These are phyloP conservation scores for Aspergillus flavus DNA, from an alignment of 2,329 filamentous ascomycete species.

Conservation along the genomic window DNA sequence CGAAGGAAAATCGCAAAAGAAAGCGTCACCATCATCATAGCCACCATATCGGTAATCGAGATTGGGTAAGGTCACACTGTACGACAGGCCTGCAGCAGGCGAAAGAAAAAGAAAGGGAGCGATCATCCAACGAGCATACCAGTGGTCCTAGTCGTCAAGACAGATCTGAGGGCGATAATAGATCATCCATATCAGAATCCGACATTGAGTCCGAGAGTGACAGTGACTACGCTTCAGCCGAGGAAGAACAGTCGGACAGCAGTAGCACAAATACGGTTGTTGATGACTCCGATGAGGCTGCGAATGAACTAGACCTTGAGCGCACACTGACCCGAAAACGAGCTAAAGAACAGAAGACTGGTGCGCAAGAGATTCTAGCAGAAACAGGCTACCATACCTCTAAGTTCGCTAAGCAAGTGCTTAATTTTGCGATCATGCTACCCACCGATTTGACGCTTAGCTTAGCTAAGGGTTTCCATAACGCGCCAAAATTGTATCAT, in stretches of 20 bases:
- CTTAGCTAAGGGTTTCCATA: slow-evolving; percentile 83
- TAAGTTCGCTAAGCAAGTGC: slow-evolving; percentile 70
- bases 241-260: background rate
- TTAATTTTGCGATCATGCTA: slow-evolving; percentile 73
- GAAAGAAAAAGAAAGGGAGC: background rate
- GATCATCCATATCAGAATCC: background rate
- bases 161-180: background rate
- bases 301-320: slow-evolving; percentile 14
- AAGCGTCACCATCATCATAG: slow-evolving; percentile 4
- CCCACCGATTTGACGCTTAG: slow-evolving; percentile 85
- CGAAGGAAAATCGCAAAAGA: background rate
- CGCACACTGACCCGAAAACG: slow-evolving; percentile 12
- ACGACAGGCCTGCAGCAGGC: background rate
- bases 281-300: background rate
- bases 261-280: background rate
- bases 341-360: slow-evolving; percentile 2
- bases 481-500: slow-evolving; percentile 81
- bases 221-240: slow-evolving; percentile 9
- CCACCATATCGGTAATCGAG: slow-evolving; percentile 3
- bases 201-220: background rate
- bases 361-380: slow-evolving; percentile 30
- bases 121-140: background rate
- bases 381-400: slow-evolving; percentile 67
- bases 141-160: background rate
- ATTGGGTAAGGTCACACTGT: background rate